Base-by-base conservation (phyloP, 306 rosid genomes). In the Glycine soja region DNA sequence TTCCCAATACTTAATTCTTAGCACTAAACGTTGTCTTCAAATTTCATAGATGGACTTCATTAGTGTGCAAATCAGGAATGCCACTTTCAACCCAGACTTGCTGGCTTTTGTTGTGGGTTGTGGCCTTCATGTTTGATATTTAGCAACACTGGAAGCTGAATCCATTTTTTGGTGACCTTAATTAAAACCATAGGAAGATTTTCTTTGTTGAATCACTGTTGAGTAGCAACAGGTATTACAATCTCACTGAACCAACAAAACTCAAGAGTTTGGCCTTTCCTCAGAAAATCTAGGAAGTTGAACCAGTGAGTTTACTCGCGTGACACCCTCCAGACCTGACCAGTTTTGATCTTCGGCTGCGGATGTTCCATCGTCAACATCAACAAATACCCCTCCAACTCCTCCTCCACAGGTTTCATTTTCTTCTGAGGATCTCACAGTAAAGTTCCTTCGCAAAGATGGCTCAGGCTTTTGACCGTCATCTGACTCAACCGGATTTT, bases 281-380 rank as follows among this genome's bases (percentile, higher is more conserved):
- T 86, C 90, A 24, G 94, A 93, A 90, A 95, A 95, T 88, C 99
- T 88, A 61, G 99, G 99, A 45, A 95, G 99, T 67, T 93, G 99
- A 77, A 95, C 98, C n/a, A 95, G 81, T n/a, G 99, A 95, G 92
- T 95, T 95, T 83, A 93, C 99, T 16, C 98, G 85, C 3, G 98
- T 95, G 65, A 95, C 98, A 10, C 99, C 99, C 79, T 93, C 97
- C 80, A 95, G 85, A 46, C 93, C 96, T 14, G 61, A 92, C 99
- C 98, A 95, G 84, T 90, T 89, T 76, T 93, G 90, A 80, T 93
- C 97, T 79, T 91, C 94, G 24, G 90, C 50, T 8, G 70, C 46
- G 48, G 85, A 51, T 12, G 80, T 57, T 83, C 86, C 92, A 12
- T 75, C 91, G 79, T 85, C 94, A 38, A 13, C 79, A 46, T 88